Conservation (phyloP, 2,329 filamentous ascomycete species). For the Pestalotiopsis sp. region DNA sequence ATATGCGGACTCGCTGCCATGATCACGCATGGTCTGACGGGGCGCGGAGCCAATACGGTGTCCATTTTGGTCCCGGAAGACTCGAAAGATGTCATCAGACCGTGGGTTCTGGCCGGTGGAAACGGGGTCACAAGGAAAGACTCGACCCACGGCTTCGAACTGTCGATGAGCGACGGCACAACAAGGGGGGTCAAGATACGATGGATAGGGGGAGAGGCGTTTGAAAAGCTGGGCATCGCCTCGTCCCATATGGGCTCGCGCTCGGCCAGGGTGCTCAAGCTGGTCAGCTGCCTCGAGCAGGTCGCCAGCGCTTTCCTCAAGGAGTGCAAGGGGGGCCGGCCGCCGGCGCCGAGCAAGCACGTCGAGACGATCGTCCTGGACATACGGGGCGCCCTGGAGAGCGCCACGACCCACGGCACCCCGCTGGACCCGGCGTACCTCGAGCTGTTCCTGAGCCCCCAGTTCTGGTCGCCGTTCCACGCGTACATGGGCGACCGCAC, state of each 20-base stretch:
- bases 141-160: not conserved
- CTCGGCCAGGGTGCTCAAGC: slow-evolving; percentile 23
- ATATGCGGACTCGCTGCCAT: slow-evolving; percentile 49
- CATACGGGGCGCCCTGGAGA: slow-evolving; percentile 25
- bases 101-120: slow-evolving; percentile 37
- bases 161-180: slow-evolving; percentile 29
- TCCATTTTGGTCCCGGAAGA: slow-evolving; percentile 43
- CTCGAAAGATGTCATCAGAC: slow-evolving; percentile 36
- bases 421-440: slow-evolving; percentile 17
- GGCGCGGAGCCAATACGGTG: slow-evolving; percentile 33
- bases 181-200: slow-evolving; percentile 45
- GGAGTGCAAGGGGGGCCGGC: not conserved
- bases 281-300: slow-evolving; percentile 28
- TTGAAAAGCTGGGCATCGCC: slow-evolving; percentile 29
- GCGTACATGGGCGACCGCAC: slow-evolving; percentile 14
- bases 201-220: slow-evolving; percentile 35
- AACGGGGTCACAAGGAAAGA: not conserved
- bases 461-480: slow-evolving; percentile 28
- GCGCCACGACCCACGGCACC: slow-evolving; percentile 2
- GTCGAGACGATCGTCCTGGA: slow-evolving; percentile 23
- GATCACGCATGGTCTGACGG: slow-evolving; percentile 42
- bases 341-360: not conserved
- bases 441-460: slow-evolving; percentile 25
- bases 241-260: slow-evolving; percentile 14
- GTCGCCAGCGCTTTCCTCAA: slow-evolving; percentile 25